These are phyloP conservation scores for Gaertneriomyces semiglobifer DNA, from an alignment of 192 early-diverging fungal genomes.

Conservation along the genomic window DNA sequence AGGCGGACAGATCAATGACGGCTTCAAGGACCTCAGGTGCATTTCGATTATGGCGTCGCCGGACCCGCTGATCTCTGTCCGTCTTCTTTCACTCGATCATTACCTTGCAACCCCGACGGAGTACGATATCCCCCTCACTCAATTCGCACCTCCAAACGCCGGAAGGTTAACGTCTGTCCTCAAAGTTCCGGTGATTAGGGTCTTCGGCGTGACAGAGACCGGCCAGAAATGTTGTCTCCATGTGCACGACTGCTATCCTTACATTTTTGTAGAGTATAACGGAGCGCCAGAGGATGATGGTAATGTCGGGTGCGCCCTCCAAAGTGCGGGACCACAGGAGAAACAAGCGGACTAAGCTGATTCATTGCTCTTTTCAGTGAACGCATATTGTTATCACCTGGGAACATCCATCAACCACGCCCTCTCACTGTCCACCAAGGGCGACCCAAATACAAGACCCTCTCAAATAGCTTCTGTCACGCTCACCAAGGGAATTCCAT, in stretches of 20 bases:
- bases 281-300: slow-evolving; percentile 31
- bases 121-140: slow-evolving; percentile 4
- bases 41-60: background rate
- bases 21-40: too few species aligned
- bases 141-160: slow-evolving; percentile 7
- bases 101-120: slow-evolving; percentile 39
- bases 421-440: slow-evolving; percentile 40
- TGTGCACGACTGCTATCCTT: slow-evolving; percentile 79
- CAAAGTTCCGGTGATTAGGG: slow-evolving; percentile 69
- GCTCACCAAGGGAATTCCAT: slow-evolving; percentile 74
- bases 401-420: slow-evolving; percentile 70
- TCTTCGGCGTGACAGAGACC: slow-evolving; percentile 70
- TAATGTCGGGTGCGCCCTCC: too few species aligned
- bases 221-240: slow-evolving; percentile 80
- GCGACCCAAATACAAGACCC: slow-evolving; percentile 8
- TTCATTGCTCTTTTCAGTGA: background rate
- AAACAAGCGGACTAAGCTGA: too few species aligned
- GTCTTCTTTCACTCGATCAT: slow-evolving; percentile 66
- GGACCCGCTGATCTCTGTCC: slow-evolving; percentile 33
- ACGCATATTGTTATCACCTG: slow-evolving; percentile 50
- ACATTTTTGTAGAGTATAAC: slow-evolving; percentile 75
- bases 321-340: too few species aligned
- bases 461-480: slow-evolving; percentile 64
- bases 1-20: too few species aligned
- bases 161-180: background rate